Evolutionary conservation across 2,329 filamentous ascomycete species (phyloP), one percentile per base, ranked within the genome.

Genomic region (Ophiostoma himal-ulmi): DNA sequence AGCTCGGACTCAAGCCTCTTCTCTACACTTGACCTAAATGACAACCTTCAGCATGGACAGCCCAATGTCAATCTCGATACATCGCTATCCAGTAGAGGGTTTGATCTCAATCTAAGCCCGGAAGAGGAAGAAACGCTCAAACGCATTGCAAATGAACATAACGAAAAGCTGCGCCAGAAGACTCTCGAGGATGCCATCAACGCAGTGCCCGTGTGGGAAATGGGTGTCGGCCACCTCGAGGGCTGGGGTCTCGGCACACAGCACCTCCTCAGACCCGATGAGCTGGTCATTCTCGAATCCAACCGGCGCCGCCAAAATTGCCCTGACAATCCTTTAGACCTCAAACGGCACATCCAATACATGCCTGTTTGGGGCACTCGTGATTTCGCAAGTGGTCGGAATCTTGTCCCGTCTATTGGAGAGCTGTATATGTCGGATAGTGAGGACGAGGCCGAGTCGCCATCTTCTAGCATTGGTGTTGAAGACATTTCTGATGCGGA

Each of bases 281-380:
- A 88, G 77, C 78, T 89, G 41, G 78, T 92, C 30, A 78, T 86
- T 60, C 75, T 81, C 14, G 90, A 93, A 75, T 80, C 83, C 0
- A 77, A 84, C 0, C 79, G 82, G 20, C 80, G 90, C 20, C 36
- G 69, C 26, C 68, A 52, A 10, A 14, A 7, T 5, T 20, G 41
- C 34, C 68, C 70, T 1, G 77, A 81, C 0, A 76, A 91, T 44
- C 73, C 82, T 30, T 76, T 91, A n/a, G 81, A 88, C 70, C 72
- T 80, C 14, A 82, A 85, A 74, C 80, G 20, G 14, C 73, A 74
- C 48, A 17, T 73, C 22, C 88, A 83, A 17, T 80, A 83, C 71
- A 88, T 91, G 83, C 81, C 88, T 74, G 72, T 86, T 20, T 91
- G 86, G 82, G 90, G 91, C 0, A 85, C 85, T 75, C 79, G 89